Base-by-base conservation (phyloP, 768 basidiomycete genomes). In the Cystobasidium onofrii region DNA sequence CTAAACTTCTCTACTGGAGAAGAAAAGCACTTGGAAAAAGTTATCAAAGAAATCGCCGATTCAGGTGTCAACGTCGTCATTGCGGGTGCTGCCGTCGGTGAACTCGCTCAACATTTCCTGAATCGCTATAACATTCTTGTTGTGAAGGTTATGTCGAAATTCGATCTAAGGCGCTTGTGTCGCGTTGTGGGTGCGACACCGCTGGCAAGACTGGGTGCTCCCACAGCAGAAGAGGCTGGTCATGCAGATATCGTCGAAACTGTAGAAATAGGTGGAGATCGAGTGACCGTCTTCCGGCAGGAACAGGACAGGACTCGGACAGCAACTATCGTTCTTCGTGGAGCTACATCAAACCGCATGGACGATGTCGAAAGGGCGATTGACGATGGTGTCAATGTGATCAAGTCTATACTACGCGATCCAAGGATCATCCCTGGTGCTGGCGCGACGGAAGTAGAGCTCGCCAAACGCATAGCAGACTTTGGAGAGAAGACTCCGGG, bases 101-200 rank as follows among this genome's bases (percentile, higher is more conserved):
- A 99, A 80, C 90, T 99, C 72, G 92, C 94, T 0, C 84, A 96
- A 74, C 96, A 99, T 83, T 99, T 93, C 84, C 89, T 99, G 80
- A 90, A 97, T 84, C 86, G 94, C 69, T 85, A 90, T 84, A 85
- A 87, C 83, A 92, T 99, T 82, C 91, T 92, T 78, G 92, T 98
- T 77, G 86, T 99, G 82, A 97, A 96, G 82, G 91, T 98, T 33
- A 86, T 95, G 73, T 96, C 92, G 80, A 99, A 99, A 82, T 99
- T 99, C 82, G 95, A 99, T 76, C 87, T 99, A 17, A 89, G 95
- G 64, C 85, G 96, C 0, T 83, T 97, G 17, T 95, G 92, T 82
- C 90, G 94, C 62, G 96, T 99, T 76, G 91, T 92, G 77, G 91
- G 91, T 75, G 96, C 95, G 13, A 96, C 92, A 0, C 96, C 96